These are phyloP conservation scores for Pholiota conissans DNA, from an alignment of 768 basidiomycete species.

Conservation along the genomic window DNA sequence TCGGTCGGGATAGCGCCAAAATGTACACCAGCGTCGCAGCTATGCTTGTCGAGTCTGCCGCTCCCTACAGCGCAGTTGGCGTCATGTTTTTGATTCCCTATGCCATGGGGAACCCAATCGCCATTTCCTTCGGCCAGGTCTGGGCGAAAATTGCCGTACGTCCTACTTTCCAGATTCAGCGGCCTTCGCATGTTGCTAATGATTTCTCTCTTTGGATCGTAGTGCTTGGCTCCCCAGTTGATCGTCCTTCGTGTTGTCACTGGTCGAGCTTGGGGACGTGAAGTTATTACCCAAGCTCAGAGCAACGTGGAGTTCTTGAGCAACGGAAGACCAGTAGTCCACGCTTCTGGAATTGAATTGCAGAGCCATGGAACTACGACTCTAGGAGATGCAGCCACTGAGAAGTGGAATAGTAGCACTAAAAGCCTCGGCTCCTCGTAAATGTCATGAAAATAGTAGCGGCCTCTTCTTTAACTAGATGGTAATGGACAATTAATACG, in stretches of 20 bases:
- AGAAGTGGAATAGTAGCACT: constrained; percentile 22
- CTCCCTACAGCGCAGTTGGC: constrained; percentile 37
- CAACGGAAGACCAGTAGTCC: constrained; percentile 11
- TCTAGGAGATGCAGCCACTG: constrained; percentile 14
- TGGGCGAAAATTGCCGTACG: constrained; percentile 43
- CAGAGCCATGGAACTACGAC: constrained; percentile 21
- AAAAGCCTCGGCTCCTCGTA: constrained; percentile 16
- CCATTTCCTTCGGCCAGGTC: constrained; percentile 38
- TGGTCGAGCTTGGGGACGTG: constrained; percentile 24
- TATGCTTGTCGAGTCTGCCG: constrained; percentile 40
- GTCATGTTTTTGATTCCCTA: constrained; percentile 40
- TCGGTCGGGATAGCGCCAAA: constrained; percentile 29
- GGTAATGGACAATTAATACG: neutral
- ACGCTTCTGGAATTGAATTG: constrained; percentile 20
- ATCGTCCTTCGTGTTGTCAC: constrained; percentile 25
- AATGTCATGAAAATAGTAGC: neutral
- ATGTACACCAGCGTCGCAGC: constrained; percentile 37
- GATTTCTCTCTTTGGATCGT: neutral
- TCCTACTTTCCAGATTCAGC: constrained; percentile 1
- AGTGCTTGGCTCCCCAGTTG: constrained; percentile 25
- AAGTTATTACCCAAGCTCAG: constrained; percentile 22
- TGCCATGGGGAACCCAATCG: constrained; percentile 30
- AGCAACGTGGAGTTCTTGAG: constrained; percentile 21
- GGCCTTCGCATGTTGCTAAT: neutral
- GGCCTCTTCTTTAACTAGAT: neutral